Base-by-base conservation (phyloP, 805 yeast species). In the Suhomyces xylopsoci region DNA sequence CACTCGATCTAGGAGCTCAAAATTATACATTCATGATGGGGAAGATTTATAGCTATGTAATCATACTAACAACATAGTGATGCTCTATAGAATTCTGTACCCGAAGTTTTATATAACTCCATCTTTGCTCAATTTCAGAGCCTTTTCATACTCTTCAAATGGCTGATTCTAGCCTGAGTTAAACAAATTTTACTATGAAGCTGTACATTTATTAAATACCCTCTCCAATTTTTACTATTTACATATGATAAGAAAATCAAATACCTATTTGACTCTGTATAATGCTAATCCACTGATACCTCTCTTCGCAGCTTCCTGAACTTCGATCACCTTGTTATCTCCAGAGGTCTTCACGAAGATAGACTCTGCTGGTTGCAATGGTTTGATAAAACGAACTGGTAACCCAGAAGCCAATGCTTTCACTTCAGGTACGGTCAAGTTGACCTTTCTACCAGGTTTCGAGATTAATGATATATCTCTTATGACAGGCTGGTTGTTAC, bases 351-450 rank as follows among this genome's bases (percentile, higher is more conserved):
- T 77, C 30, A 94, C 81, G 61, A 94, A 83, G 55, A 91, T 83
- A 54, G 88, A 80, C 68, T 94, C 99, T 38, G 97, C 97, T 0
- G 97, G 96, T 63, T 85, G 89, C 49, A 90, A 71, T 0, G 97
- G 96, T 61, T 81, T 80, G 54, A 93, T 84, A 58, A 82, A 78
- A 73, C 96, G 82, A 24, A 89, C 85, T 9, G 83, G 79, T 55
- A 81, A 74, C 3, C 98, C 99, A 7, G 85, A 76, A 20, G 96
- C 87, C 57, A 94, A 78, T 17, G 83, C 81, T 62, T 80, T 80
- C 56, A 94, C 71, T 58, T 92, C 97, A 1, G 79, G 76, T 19
- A 77, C 70, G 1, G 79, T 71, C 61, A 91, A 82, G 58, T 77
- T 70, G 19, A 92, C 87, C 65, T 85, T 80, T 65, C 93, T 80